phyloP scores from a whole-genome alignment of 306 rosid genomes.

The Parietaria judaica region DNA sequence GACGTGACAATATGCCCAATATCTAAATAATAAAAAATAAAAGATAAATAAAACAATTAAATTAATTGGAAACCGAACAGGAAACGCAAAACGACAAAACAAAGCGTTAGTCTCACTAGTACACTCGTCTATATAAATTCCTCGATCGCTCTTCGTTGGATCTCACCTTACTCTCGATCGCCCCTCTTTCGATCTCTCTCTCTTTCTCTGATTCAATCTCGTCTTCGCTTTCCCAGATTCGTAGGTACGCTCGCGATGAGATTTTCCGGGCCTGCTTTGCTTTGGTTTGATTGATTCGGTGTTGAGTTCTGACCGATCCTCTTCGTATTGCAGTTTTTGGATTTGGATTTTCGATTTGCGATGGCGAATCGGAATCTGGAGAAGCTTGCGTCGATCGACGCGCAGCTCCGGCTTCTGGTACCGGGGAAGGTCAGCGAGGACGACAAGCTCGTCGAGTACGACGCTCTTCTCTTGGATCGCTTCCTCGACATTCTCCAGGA shows the following conservation, averaged over 20 bases:
- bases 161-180: neutral
- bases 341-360: slow-evolving; percentile 16
- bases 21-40: no score
- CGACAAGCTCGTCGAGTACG: slow-evolving; percentile 87
- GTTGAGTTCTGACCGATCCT: no score
- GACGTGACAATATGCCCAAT: no score
- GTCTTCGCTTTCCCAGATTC: neutral
- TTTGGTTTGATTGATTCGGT: neutral
- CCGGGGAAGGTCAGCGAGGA: slow-evolving; percentile 93
- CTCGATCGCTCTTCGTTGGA: neutral
- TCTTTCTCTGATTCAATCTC: neutral
- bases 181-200: neutral
- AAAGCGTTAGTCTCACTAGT: neutral
- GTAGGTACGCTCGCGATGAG: neutral
- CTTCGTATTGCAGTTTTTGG: slow-evolving; percentile 23
- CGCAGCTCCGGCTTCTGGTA: slow-evolving; percentile 77
- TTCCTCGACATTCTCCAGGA: slow-evolving; percentile 97
- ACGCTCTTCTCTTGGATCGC: slow-evolving; percentile 89
- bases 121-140: neutral
- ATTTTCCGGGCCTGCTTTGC: neutral
- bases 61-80: neutral
- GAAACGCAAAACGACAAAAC: neutral
- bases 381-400: slow-evolving; percentile 94
- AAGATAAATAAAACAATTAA: neutral
- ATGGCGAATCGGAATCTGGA: slow-evolving; percentile 75